Conservation (phyloP, 352 stramenopile species). For the Globisporangium camurandrum region DNA sequence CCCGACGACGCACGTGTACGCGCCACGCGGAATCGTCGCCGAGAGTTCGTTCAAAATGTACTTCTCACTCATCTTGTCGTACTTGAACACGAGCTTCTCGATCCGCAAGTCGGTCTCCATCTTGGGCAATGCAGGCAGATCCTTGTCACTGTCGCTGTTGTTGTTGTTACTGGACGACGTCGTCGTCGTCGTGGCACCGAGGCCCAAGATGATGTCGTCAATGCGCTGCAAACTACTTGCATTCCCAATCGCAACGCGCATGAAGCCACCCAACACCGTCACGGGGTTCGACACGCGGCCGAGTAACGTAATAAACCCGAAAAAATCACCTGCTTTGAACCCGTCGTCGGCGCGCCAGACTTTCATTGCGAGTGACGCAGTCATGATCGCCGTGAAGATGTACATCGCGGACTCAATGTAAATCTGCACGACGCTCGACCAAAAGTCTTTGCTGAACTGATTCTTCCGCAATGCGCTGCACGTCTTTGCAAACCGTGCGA, state of each 20-base stretch:
- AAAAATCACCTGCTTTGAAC: conserved; percentile 74
- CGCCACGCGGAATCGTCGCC: conserved; percentile 60
- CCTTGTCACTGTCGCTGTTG: too few species aligned
- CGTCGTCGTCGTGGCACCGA: conserved; percentile 31
- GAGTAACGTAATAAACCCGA: conserved; percentile 75
- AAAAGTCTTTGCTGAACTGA: conserved; percentile 87
- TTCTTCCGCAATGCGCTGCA: conserved; percentile 59
- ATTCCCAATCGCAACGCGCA: conserved; percentile 86
- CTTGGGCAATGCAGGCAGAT: conserved; percentile 66
- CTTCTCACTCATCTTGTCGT: conserved; percentile 77
- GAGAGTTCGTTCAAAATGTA: conserved; percentile 76
- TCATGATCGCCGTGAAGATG: conserved; percentile 87
- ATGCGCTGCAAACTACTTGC: conserved; percentile 81
- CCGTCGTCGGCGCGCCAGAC: conserved; percentile 70
- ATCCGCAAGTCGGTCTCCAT: conserved; percentile 77
- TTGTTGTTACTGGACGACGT: too few species aligned
- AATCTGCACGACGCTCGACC: conserved; percentile 86
- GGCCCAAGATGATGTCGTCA: conserved; percentile 74
- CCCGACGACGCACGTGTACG: conserved; percentile 82
- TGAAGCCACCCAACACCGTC: conserved; percentile 79
- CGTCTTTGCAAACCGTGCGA: conserved; percentile 64
- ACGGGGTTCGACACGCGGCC: conserved; percentile 77
- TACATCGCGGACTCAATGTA: conserved; percentile 89
- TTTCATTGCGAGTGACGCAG: conserved; percentile 76
- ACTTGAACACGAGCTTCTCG: conserved; percentile 83